Base-by-base conservation (phyloP, 306 rosid genomes). In the Macrotyloma uniflorum region DNA sequence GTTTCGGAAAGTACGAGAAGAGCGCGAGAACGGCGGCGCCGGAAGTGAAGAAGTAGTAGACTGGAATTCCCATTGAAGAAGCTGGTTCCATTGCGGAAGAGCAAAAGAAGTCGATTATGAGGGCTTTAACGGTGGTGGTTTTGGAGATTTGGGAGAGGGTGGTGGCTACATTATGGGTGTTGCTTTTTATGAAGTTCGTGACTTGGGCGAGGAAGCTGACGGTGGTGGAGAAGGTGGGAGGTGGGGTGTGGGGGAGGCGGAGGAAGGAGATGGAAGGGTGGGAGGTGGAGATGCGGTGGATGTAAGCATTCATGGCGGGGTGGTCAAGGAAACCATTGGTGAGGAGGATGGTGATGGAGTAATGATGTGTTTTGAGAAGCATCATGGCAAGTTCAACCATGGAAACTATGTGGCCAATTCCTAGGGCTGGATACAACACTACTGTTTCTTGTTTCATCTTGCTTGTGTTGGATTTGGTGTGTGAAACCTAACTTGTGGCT, bases 41-140 rank as follows among this genome's bases (percentile, higher is more conserved):
- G 1, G 83, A 83, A 2, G 83, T 33, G 79, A 83, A 45, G 71
- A 77, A 83, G 51, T 45, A 83, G 72, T 72, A 77, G 0, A 77
- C 79, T 0, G 86, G 83, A 20, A 83, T 77, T 24, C 19, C 51
- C 1, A 77, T 8, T 0, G 49, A 9, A 1, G 75, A 22, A n/a
- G 67, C 83, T 0, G 42, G 0, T 5, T 36, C 59, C 22, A 78
- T 33, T 0, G 76, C 75, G 19, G 83, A 35, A 0, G 70, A 33
- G 32, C 86, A 83, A 26, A 78, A 83, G 32, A 83, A 32, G 14
- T 83, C 86, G n/a, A 72, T 65, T 0, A 83, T 3, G 8, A 83
- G 19, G 16, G 80, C 23, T 14, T 72, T 78, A n/a, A 83, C 1
- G 5, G 24, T 0, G 20, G 64, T 16, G 47, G 70, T 11, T 8